Base-by-base conservation (phyloP, 1,284 basidiomycete genomes). In the Trichosporon asahii region DNA sequence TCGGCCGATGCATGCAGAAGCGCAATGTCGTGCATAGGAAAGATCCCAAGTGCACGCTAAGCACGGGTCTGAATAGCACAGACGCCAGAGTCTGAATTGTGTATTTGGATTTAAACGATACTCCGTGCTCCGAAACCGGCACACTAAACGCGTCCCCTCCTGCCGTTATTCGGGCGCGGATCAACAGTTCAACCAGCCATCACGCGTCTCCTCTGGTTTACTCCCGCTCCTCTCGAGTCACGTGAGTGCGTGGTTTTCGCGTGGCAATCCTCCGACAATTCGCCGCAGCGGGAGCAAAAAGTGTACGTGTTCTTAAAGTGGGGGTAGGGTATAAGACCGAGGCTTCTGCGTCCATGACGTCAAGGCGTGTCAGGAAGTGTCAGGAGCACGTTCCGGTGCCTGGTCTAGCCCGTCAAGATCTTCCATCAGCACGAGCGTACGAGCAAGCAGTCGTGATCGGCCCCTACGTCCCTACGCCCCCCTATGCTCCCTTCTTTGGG, bases 341-440 rank as follows among this genome's bases (percentile, higher is more conserved):
- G 49, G 21, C 21, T n/a, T 9, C 9, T 33, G 7, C 18, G 5
- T 21, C 44, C 21, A 53, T 53, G 49, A 53, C 49, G 49, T 53
- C 49, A 53, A 25, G 21, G 7, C 21, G 21, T 25, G 49, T 23
- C 49, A 53, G 49, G 49, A 23, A 53, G 21, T 2, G 21, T 25
- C n/a, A 53, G 49, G 49, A 25, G 49, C 49, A 53, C 49, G 49
- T 53, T 53, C 49, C 49, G 49, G 49, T 53, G 49, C 49, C 49
- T 53, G 49, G n/a, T 23, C 49, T 53, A 53, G 49, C 21, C 40
- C 40, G 5, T 44, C 40, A 8, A 44, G 40, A 44, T 44, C 40
- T 44, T 3, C 40, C 18, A n/a, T n/a, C 18, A 40, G 37, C 37
- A 40, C 37, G 37, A 40, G 37, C 12, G 12, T 40, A 14, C 12